These are phyloP conservation scores for Malassezia nana DNA, from an alignment of 1,284 basidiomycete species.

Conservation along the genomic window DNA sequence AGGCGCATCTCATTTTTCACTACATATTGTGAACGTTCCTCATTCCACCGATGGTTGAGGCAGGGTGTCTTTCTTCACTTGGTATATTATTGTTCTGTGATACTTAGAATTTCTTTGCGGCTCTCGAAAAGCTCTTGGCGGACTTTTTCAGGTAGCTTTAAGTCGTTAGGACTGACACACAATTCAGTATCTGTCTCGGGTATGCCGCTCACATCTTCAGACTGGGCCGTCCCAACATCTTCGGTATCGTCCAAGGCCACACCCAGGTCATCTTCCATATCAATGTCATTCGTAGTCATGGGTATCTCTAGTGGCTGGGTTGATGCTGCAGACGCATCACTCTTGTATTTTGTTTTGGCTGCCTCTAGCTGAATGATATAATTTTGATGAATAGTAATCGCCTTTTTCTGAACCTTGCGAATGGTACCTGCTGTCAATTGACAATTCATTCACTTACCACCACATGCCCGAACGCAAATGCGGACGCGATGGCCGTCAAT, in stretches of 20 bases:
- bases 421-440: slow-evolving; percentile 8
- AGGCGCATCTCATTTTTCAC: neutral
- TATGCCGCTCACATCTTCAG: neutral
- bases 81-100: neutral
- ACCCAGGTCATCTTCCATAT: slow-evolving; percentile 4
- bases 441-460: neutral
- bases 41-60: too few relatives aligned
- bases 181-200: neutral
- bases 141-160: neutral
- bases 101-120: slow-evolving; percentile 4
- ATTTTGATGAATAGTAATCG: slow-evolving; percentile 11
- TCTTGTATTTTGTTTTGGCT: neutral
- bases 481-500: slow-evolving; percentile 10
- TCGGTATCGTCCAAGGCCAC: neutral
- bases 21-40: neutral
- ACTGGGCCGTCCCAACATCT: neutral
- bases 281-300: neutral
- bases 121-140: neutral
- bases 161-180: neutral
- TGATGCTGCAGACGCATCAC: neutral
- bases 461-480: slow-evolving; percentile 8
- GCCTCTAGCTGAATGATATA: slow-evolving; percentile 12
- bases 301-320: neutral
- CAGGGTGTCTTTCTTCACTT: too few relatives aligned
- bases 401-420: slow-evolving; percentile 12